Conservation (phyloP, 495 filamentous ascomycete species). For the Tuber aestivum region DNA sequence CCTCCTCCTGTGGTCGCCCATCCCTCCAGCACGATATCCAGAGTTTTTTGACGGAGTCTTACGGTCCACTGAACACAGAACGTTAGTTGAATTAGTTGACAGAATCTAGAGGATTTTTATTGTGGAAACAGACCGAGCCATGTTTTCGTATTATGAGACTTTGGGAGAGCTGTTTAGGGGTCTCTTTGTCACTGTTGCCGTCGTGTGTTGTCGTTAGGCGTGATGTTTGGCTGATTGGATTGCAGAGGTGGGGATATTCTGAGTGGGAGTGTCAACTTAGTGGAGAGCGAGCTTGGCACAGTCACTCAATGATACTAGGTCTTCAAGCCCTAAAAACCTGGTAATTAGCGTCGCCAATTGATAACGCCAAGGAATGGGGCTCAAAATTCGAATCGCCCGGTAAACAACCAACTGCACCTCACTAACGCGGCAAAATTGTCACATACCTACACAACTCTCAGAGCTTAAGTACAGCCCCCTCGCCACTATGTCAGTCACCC, state of each 20-base stretch:
- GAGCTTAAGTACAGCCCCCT: neutral
- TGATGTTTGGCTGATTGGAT: constrained; percentile 17
- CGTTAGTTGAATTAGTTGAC: constrained; percentile 17
- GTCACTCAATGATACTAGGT: constrained; percentile 27
- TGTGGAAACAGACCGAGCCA: constrained; percentile 38
- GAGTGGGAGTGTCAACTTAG: constrained; percentile 18
- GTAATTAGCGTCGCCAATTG: neutral
- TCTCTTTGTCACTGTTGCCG: constrained; percentile 21
- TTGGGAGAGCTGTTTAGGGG: constrained; percentile 14
- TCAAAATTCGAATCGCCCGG: neutral
- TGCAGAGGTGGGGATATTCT: constrained; percentile 25
- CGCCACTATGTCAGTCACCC: constrained; percentile 57
- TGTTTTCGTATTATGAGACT: constrained; percentile 35
- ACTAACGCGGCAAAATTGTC: neutral
- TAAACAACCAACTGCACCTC: neutral
- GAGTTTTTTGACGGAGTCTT: constrained; percentile 23
- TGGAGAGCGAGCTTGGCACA: constrained; percentile 10
- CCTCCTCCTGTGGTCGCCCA: constrained; percentile 2
- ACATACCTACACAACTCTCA: neutral
- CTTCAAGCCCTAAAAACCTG: constrained; percentile 16
- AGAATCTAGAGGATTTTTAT: neutral
- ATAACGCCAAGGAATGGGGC: neutral
- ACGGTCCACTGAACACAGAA: constrained; percentile 36
- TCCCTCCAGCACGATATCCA: constrained; percentile 5
- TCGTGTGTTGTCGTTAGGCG: constrained; percentile 28